phyloP scores from a whole-genome alignment of 2,329 filamentous ascomycete genomes.

The Epichloe festucae region DNA sequence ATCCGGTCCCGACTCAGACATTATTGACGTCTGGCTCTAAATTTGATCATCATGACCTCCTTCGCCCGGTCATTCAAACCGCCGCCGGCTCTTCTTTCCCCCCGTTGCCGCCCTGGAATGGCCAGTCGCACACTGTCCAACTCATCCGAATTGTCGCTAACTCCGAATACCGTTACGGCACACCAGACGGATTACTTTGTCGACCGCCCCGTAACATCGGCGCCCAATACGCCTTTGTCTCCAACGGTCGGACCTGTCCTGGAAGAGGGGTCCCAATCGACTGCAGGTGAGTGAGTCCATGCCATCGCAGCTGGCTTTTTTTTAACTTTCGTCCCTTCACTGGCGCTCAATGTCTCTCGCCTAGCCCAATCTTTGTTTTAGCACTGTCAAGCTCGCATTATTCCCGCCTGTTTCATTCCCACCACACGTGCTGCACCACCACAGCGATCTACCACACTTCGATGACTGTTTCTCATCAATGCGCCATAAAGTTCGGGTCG shows the following conservation, averaged over 20 bases:
- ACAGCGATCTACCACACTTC: not conserved
- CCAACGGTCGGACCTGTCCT: conserved; percentile 1
- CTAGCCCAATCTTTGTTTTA: not conserved
- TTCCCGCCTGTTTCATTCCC: not conserved
- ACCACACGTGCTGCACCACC: not conserved
- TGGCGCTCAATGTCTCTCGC: too few species aligned
- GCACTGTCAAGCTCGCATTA: not conserved
- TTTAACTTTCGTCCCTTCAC: not conserved
- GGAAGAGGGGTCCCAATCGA: conserved; percentile 1
- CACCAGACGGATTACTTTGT: conserved; percentile 16
- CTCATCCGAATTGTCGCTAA: conserved; percentile 31
- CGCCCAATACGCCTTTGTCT: conserved; percentile 15
- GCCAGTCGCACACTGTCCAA: conserved; percentile 31
- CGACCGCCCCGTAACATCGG: conserved; percentile 17
- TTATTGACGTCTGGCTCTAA: not conserved
- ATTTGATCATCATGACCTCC: conserved; percentile 28
- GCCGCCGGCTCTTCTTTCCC: conserved; percentile 29
- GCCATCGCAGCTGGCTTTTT: not conserved
- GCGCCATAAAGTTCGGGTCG: not conserved
- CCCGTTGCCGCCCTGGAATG: conserved; percentile 30
- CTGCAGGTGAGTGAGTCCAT: not conserved
- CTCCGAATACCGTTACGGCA: conserved; percentile 11
- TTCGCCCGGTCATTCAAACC: conserved; percentile 37
- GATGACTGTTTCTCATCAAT: not conserved
- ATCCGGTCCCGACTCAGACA: not conserved